These are phyloP conservation scores for Eustoma russellianum DNA, from an alignment of 257 asterid genomes.

Conservation along the genomic window DNA sequence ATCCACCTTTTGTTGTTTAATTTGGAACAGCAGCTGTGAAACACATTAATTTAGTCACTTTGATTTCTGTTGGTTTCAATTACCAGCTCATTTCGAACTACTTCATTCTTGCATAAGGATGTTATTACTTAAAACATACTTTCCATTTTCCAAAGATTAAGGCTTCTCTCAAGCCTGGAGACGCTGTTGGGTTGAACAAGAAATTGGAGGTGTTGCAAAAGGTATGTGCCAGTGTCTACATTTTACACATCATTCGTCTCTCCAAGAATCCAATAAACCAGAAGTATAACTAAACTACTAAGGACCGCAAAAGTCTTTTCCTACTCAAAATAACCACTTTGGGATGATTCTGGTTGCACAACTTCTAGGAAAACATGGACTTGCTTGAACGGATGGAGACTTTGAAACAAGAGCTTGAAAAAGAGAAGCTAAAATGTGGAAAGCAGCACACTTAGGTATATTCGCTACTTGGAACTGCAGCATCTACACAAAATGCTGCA, in stretches of 20 bases:
- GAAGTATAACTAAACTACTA: too few species aligned
- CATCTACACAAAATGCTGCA: background rate
- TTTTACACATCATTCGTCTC: background rate
- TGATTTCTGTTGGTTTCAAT: background rate
- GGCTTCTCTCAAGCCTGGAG: conserved; percentile 21
- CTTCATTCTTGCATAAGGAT: background rate
- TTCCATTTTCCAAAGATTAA: conserved; percentile 24
- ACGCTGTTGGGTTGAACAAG: conserved; percentile 21
- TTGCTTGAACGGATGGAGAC: conserved; percentile 66
- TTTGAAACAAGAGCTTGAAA: conserved; percentile 80
- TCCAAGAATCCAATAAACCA: too few species aligned
- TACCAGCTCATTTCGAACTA: background rate
- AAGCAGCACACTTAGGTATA: conserved; percentile 20
- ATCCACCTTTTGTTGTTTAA: too few species aligned
- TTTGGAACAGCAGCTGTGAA: too few species aligned
- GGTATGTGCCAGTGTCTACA: conserved; percentile 26
- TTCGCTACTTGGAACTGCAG: background rate
- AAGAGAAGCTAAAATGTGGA: conserved; percentile 61
- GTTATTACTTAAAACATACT: background rate
- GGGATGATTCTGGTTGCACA: conserved; percentile 1
- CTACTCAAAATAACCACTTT: background rate
- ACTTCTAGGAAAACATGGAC: conserved; percentile 61
- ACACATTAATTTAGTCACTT: too few species aligned
- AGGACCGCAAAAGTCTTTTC: background rate
- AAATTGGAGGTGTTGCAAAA: conserved; percentile 60